Evolutionary conservation across 2,329 filamentous ascomycete genomes (phyloP).

Genomic region (Penicillium sp.): DNA sequence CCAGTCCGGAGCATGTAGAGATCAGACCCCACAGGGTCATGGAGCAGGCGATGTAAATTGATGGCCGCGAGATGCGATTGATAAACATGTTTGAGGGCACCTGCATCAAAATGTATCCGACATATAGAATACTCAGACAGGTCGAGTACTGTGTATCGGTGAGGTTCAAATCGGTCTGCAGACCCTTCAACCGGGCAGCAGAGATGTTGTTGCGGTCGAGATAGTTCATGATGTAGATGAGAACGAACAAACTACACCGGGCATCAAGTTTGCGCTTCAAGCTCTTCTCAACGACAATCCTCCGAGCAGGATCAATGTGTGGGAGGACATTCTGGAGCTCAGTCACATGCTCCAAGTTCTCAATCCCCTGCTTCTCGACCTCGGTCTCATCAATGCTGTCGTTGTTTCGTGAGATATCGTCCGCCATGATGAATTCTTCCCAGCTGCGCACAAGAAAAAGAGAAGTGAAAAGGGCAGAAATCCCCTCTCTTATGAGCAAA

Average conservation of each 20-base stretch:
- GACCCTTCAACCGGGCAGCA: conserved; percentile 41
- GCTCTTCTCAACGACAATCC: conserved; percentile 24
- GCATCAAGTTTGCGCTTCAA: conserved; percentile 30
- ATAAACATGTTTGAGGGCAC: conserved; percentile 50
- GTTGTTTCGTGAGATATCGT: conserved; percentile 20
- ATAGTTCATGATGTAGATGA: conserved; percentile 37
- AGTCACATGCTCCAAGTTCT: conserved; percentile 22
- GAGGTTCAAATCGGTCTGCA: conserved; percentile 40
- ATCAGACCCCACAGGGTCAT: conserved; percentile 61
- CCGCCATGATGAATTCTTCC: conserved; percentile 17
- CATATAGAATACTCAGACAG: conserved; percentile 46
- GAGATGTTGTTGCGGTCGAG: conserved; percentile 45
- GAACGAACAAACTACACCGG: conserved; percentile 26
- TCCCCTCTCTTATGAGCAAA: conserved; percentile 5
- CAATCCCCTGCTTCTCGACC: conserved; percentile 17
- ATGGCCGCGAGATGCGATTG: conserved; percentile 47
- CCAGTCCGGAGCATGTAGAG: conserved; percentile 56
- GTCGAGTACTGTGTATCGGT: conserved; percentile 39
- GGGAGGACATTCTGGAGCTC: conserved; percentile 7
- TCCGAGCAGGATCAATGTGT: conserved; percentile 24
- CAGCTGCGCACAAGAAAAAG: conserved; percentile 6
- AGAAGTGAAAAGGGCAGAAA: conserved; percentile 1
- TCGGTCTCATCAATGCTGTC: conserved; percentile 16
- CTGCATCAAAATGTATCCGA: conserved; percentile 49
- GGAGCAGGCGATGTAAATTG: conserved; percentile 45